These are phyloP conservation scores for Dioscorea zingiberensis DNA, from an alignment of 106 monocot species.

Conservation along the genomic window DNA sequence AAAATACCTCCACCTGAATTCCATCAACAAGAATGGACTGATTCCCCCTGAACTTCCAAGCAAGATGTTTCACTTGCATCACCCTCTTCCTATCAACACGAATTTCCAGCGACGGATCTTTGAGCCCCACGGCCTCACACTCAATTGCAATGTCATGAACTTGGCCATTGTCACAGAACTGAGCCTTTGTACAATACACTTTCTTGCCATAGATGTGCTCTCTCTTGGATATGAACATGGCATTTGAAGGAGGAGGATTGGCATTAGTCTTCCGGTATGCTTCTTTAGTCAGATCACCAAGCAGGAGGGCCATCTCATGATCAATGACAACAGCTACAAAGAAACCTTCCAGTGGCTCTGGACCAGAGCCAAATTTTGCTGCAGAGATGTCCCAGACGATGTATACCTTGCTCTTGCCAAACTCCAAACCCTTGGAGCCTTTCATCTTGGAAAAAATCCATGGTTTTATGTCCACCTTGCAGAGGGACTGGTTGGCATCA, in stretches of 20 bases:
- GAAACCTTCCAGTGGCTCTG: constrained; percentile 40
- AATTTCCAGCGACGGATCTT: constrained; percentile 22
- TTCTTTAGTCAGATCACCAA: constrained; percentile 40
- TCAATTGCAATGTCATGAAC: constrained; percentile 33
- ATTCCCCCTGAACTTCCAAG: constrained; percentile 52
- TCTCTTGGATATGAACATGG: constrained; percentile 17
- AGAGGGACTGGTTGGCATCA: not conserved
- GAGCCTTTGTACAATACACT: constrained; percentile 34
- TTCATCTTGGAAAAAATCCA: constrained; percentile 24
- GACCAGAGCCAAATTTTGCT: constrained; percentile 33
- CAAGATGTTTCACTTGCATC: constrained; percentile 30
- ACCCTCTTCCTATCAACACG: constrained; percentile 31
- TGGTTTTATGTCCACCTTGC: constrained; percentile 7
- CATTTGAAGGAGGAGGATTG: constrained; percentile 9
- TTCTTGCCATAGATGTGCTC: constrained; percentile 35
- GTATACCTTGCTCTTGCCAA: constrained; percentile 16
- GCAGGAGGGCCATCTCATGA: constrained; percentile 37
- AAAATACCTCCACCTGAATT: constrained; percentile 41
- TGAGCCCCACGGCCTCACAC: constrained; percentile 17
- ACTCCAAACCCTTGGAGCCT: constrained; percentile 31
- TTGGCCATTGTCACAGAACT: constrained; percentile 26
- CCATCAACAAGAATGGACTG: constrained; percentile 42
- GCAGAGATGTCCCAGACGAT: constrained; percentile 45
- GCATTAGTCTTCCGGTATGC: constrained; percentile 18
- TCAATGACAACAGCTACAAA: constrained; percentile 30